Base-by-base conservation (phyloP, 2,329 filamentous ascomycete species). In the Pyrenochaeta sp. region DNA sequence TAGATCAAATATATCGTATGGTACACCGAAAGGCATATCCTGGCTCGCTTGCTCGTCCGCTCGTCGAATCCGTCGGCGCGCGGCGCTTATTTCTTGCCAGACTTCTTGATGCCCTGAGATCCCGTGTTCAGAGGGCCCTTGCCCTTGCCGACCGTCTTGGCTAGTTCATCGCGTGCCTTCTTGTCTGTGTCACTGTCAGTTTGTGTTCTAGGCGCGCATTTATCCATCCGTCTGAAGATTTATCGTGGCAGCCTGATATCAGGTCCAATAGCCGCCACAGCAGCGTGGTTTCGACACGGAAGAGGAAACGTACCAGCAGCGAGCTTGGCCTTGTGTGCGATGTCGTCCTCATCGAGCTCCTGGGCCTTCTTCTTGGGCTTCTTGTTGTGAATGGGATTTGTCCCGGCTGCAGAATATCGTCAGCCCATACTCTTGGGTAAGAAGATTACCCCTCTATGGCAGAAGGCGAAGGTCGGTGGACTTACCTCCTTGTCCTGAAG, bases 41-140 rank as follows among this genome's bases (percentile, higher is more conserved):
- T n/a, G n/a, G n/a, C n/a, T n/a, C n/a, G n/a, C n/a, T n/a, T n/a
- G n/a, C n/a, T n/a, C n/a, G n/a, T n/a, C n/a, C n/a, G n/a, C n/a
- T 23, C 29, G 43, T 29, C 28, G 35, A 17, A 15, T 32, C 38
- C 20, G 10, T 19, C 6, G 13, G 24, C 18, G 22, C 35, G 29
- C 27, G 15, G 22, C 49, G 60, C 51, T 65, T 62, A 96, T 86
- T 96, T 96, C 63, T 96, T 96, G 74, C 91, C 92, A 51, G 89
- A 94, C 84, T 96, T 96, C 86, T 96, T 96, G 80, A 97, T 96
- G 52, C 90, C 91, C 76, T 95, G 90, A 35, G 81, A 74, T 22
- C 90, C 91, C 21, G 85, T 87, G 77, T 91, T 92, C 70, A 96
- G 72, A 24, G 93, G 92, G 3, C 93, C 93, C 65, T 88, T 87